Base-by-base conservation (phyloP, 108 stramenopile genomes). In the Skeletonema marinoi region DNA sequence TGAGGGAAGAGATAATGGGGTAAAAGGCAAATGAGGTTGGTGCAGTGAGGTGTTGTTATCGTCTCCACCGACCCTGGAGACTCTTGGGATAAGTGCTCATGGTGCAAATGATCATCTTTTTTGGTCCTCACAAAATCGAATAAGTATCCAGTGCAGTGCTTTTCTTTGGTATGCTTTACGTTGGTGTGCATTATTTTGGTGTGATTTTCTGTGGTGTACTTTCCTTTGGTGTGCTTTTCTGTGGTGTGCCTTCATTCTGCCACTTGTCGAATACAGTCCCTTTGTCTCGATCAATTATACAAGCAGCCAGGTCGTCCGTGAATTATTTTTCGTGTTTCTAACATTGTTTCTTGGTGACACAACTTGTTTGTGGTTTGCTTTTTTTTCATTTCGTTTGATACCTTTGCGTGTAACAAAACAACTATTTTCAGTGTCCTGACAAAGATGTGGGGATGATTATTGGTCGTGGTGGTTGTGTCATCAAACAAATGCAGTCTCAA, bases 381-480 rank as follows among this genome's bases (percentile, higher is more conserved):
- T 74, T 74, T 74, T 30, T 51, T 36, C 16, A 58, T 10, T 35
- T 13, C 56, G 42, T 11, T 38, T 35, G 35, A 42, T 74, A 21
- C 38, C 54, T 30, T 32, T 74, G 8, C 19, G 46, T 38, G 13
- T 39, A 39, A 56, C 35, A 70, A 54, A 19, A 42, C 65, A 66
- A 66, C 35, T 29, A 3, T 67, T 66, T 58, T 38, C 33, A 86
- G 85, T 88, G 88, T 63, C 92, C 92, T 13, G 90, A 93, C 71
- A 80, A 85, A 74, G 96, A 97, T 77, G 93, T 97, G 10, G 96
- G 96, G 0, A 85, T 97, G 87, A 89, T 92, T 70, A 97, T 97
- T 56, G 96, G 96, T 14, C 79, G 92, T 31, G 81, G 81, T 60
- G 96, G 96, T 9, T 93, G 91, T 71, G 92, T 93, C 72, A 97